phyloP scores from a whole-genome alignment of 768 basidiomycete genomes.

The Strobilomyces dryophilus region DNA sequence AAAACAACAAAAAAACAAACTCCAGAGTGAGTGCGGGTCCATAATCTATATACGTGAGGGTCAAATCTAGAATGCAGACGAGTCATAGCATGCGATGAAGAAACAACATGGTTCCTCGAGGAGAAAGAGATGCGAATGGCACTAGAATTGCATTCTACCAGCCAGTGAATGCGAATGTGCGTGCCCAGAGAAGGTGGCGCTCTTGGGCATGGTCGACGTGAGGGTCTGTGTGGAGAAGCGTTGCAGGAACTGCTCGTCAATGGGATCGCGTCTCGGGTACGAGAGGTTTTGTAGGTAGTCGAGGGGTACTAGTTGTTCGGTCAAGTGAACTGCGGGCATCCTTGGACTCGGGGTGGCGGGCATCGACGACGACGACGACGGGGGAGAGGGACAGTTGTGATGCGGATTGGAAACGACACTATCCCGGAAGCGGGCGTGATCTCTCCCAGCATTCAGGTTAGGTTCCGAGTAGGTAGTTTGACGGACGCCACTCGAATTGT shows the following conservation, averaged over 20 bases:
- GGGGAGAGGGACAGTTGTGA: slow-evolving; percentile 28
- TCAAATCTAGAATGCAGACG: slow-evolving; percentile 22
- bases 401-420: slow-evolving; percentile 17
- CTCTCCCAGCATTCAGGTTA: slow-evolving; percentile 19
- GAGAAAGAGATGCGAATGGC: background rate
- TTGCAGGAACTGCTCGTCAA: slow-evolving; percentile 60
- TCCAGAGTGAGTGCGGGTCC: slow-evolving; percentile 27
- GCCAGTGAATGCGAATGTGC: slow-evolving; percentile 22
- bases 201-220: slow-evolving; percentile 19
- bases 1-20: slow-evolving; percentile 3
- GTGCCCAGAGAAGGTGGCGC: slow-evolving; percentile 4
- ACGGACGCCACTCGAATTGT: slow-evolving; percentile 17
- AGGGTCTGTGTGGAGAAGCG: slow-evolving; percentile 42
- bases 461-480: slow-evolving; percentile 34
- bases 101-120: background rate
- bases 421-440: slow-evolving; percentile 22
- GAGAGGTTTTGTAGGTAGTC: slow-evolving; percentile 54
- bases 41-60: slow-evolving; percentile 27
- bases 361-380: slow-evolving; percentile 37
- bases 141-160: slow-evolving; percentile 23
- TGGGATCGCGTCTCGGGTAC: slow-evolving; percentile 56
- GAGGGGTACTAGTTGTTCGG: slow-evolving; percentile 53
- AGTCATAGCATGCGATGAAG: slow-evolving; percentile 6
- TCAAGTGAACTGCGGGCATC: slow-evolving; percentile 17
- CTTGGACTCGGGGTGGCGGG: slow-evolving; percentile 36